A percentile compares a stretch with the other conserved stretches of the same genome.
Evolutionary conservation across 129 eudicot species (phyloP).

Genomic region (Tanacetum coccineum): DNA sequence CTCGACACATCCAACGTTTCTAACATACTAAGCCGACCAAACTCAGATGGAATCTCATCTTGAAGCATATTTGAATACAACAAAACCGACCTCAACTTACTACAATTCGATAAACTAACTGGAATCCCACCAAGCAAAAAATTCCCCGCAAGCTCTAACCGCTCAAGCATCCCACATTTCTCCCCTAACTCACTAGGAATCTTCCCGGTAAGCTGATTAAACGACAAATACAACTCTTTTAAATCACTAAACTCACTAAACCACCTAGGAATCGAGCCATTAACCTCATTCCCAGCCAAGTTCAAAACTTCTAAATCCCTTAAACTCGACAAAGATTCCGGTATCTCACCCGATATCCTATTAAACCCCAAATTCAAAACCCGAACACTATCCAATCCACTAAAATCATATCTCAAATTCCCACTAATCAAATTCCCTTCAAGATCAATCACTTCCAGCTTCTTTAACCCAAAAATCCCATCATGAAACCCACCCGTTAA

Average conservation of each 20-base stretch:
- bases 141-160: slow-evolving; percentile 65
- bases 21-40: slow-evolving; percentile 62
- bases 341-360: slow-evolving; percentile 58
- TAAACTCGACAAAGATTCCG: slow-evolving; percentile 47
- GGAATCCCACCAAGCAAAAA: slow-evolving; percentile 53
- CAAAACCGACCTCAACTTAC: slow-evolving; percentile 40
- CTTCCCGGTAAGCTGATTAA: slow-evolving; percentile 49
- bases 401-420: slow-evolving; percentile 31
- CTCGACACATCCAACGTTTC: slow-evolving; percentile 72
- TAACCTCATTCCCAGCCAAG: slow-evolving; percentile 62
- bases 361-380: slow-evolving; percentile 83
- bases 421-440: slow-evolving; percentile 67
- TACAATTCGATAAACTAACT: slow-evolving; percentile 52
- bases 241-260: slow-evolving; percentile 45
- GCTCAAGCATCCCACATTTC: slow-evolving; percentile 60
- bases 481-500: slow-evolving; percentile 64
- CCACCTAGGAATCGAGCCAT: slow-evolving; percentile 59
- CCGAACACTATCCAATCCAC: slow-evolving; percentile 46
- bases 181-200: slow-evolving; percentile 58
- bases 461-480: slow-evolving; percentile 67
- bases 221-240: slow-evolving; percentile 72
- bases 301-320: slow-evolving; percentile 52
- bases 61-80: slow-evolving; percentile 62
- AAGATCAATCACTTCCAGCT: slow-evolving; percentile 80
- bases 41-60: slow-evolving; percentile 52